Evolutionary conservation across 2,329 filamentous ascomycete genomes (phyloP).

Genomic region (Talaromyces piceae): DNA sequence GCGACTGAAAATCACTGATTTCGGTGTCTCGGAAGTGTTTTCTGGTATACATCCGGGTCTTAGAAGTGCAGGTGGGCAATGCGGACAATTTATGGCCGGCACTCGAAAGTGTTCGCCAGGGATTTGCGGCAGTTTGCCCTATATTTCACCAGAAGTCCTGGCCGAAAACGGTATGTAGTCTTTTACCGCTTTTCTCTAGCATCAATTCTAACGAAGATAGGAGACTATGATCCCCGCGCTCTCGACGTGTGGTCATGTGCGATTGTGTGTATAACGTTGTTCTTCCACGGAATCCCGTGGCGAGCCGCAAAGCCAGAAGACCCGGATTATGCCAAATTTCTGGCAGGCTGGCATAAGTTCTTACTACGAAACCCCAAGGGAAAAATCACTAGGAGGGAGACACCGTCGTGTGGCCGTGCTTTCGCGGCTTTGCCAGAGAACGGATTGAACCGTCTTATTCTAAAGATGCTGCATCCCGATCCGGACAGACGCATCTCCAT

Average conservation of each 20-base stretch:
- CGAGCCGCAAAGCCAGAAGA: conserved; percentile 54
- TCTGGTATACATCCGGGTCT: conserved; percentile 72
- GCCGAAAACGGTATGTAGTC: conserved; percentile 53
- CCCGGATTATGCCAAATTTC: conserved; percentile 57
- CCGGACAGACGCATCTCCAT: conserved; percentile 65
- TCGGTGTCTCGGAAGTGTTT: conserved; percentile 84
- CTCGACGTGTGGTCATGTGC: conserved; percentile 83
- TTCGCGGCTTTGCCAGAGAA: conserved; percentile 48
- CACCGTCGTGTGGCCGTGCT: conserved; percentile 58
- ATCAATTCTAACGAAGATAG: conserved; percentile 20
- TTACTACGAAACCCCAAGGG: conserved; percentile 48
- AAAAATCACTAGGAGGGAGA: conserved; percentile 51
- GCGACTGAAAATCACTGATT: conserved; percentile 84
- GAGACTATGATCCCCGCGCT: conserved; percentile 63
- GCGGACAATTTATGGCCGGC: conserved; percentile 64
- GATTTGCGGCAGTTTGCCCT: conserved; percentile 77
- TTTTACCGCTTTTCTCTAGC: not conserved
- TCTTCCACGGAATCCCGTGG: conserved; percentile 68
- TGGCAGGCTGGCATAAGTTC: conserved; percentile 63
- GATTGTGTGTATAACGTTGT: conserved; percentile 72
- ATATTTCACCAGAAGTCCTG: conserved; percentile 80
- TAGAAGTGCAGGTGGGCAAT: conserved; percentile 59
- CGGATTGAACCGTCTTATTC: conserved; percentile 58
- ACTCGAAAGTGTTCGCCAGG: conserved; percentile 67
- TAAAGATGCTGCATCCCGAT: conserved; percentile 77